Evolutionary conservation across 2,329 filamentous ascomycete genomes (phyloP), one percentile per base, ranked within the genome.

Genomic region (Alternaria alternata): DNA sequence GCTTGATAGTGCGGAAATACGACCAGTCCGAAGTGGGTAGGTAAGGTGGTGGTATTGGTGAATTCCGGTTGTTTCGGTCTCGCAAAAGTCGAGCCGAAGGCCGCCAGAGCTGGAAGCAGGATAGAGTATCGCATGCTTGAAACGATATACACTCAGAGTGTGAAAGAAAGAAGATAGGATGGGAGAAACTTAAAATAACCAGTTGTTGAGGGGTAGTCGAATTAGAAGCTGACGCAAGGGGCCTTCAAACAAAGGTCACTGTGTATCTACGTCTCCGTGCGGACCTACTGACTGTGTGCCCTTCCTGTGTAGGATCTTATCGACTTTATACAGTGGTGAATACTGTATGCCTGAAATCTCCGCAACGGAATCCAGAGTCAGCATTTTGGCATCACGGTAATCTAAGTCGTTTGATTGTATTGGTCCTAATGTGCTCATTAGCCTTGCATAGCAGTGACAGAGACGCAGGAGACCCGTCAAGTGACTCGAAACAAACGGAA

Each of bases 1-100:
- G 71, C 70, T 55, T 73, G 70, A 58, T 65, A 74, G 41, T 65
- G 59, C 1, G 67, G 69, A 14, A 73, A 67, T 4, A 68, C 16
- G 5, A 75, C 54, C 22, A 74, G 62, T 32, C 66, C 71, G 39
- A 66, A 75, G 46, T 70, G 69, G 4, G 66, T 64, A 8, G 72
- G 70, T 1, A 73, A 32, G 1, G 51, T 58, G 2, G 70, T 66
- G 26, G 65, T 73, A 63, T 72, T 75, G 38, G 57, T 57, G 39
- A 75, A 61, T 0, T 52, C 32, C 11, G 72, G 72, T 22, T 58
- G 61, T 16, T 32, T 26, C 0, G 58, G 54, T 44, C 57, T 60
- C 7, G 62, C 66, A 8, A 67, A 39, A 24, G 49, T 47, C 24
- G 54, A 30, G 7, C 61, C 53, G 1, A 66, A 16, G 7, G 44